Conservation (phyloP, 1,284 basidiomycete genomes). For the Amylostereum areolatum region DNA sequence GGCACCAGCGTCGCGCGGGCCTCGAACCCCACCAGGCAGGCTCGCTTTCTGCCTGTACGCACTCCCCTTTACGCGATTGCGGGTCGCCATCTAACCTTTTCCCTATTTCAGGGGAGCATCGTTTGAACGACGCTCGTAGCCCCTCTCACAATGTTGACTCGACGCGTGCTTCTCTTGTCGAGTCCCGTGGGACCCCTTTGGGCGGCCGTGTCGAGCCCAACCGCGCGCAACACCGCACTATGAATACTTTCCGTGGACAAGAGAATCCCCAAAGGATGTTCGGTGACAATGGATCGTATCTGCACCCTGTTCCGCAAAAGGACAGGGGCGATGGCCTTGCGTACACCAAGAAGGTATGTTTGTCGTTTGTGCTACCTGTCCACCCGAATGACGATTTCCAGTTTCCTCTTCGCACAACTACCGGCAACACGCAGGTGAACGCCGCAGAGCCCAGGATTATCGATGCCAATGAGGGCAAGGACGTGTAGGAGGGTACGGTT, state of each 20-base stretch:
- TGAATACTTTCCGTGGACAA: neutral
- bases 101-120: conserved; percentile 8
- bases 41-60: conserved; percentile 12
- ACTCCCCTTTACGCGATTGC: neutral
- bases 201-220: neutral
- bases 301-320: conserved; percentile 6
- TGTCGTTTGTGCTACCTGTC: too few species aligned
- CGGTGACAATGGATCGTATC: conserved; percentile 5
- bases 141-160: neutral
- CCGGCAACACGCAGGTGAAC: too few species aligned
- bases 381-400: too few species aligned
- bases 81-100: neutral
- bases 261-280: too few species aligned
- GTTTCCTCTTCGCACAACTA: too few species aligned
- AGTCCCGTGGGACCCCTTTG: neutral
- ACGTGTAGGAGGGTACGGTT: too few species aligned
- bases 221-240: conserved; percentile 6
- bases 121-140: conserved; percentile 3
- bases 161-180: neutral
- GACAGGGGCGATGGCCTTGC: conserved; percentile 11
- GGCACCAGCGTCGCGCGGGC: conserved; percentile 11
- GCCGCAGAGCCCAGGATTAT: too few species aligned
- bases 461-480: too few species aligned
- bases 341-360: conserved; percentile 9
- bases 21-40: conserved; percentile 8